phyloP scores from a whole-genome alignment of 2,329 filamentous ascomycete species.

The Rutstroemia sp. region DNA sequence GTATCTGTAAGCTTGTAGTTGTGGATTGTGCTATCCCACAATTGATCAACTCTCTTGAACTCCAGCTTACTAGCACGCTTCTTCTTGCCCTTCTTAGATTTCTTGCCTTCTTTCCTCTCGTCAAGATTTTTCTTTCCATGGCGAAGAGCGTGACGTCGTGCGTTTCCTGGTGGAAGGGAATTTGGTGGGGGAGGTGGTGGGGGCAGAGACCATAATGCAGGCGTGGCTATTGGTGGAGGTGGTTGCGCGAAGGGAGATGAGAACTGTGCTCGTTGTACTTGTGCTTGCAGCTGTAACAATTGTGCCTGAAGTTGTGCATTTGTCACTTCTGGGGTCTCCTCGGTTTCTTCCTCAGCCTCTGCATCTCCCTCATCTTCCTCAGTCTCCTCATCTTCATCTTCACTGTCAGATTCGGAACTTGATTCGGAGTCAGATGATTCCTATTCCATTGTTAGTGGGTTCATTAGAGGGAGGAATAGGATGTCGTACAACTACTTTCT shows the following conservation, averaged over 20 bases:
- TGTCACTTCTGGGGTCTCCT: slow-evolving; percentile 4
- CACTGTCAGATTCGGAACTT: slow-evolving; percentile 28
- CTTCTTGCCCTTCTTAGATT: slow-evolving; percentile 33
- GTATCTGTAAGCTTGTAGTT: slow-evolving; percentile 64
- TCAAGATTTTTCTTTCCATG: slow-evolving; percentile 23
- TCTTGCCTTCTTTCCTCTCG: slow-evolving; percentile 32
- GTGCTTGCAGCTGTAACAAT: slow-evolving; percentile 21
- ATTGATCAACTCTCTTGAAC: slow-evolving; percentile 62
- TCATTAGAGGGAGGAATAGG: neutral
- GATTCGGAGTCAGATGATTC: slow-evolving; percentile 25
- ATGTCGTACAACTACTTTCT: slow-evolving; percentile 28
- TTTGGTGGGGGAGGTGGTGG: slow-evolving; percentile 9
- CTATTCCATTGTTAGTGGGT: slow-evolving; percentile 15
- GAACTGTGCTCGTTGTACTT: slow-evolving; percentile 5
- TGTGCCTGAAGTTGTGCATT: slow-evolving; percentile 20
- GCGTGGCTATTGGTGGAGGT: neutral
- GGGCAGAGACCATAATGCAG: slow-evolving; percentile 1
- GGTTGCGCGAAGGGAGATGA: slow-evolving; percentile 16
- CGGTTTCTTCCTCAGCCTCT: slow-evolving; percentile 11
- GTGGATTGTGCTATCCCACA: slow-evolving; percentile 51
- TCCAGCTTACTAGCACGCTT: slow-evolving; percentile 47
- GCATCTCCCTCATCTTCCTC: slow-evolving; percentile 8
- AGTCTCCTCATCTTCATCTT: slow-evolving; percentile 9
- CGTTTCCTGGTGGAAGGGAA: slow-evolving; percentile 12
- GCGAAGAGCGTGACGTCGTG: slow-evolving; percentile 18